Evolutionary conservation across 345 rosid genomes (phyloP).

Genomic region (Raphanus raphanistrum): DNA sequence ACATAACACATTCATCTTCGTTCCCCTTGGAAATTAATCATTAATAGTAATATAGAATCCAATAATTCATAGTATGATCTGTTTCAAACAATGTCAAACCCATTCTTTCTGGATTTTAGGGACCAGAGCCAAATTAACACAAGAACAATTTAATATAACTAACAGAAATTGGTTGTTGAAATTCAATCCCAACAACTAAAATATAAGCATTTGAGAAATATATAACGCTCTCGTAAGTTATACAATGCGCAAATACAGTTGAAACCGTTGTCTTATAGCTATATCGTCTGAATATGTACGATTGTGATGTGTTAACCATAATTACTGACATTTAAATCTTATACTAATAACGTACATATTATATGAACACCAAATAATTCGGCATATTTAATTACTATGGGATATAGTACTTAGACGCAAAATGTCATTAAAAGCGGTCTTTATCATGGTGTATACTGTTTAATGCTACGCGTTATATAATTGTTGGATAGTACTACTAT

Average conservation of each 20-base stretch:
- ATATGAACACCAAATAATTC: not conserved
- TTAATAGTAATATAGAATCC: conserved; percentile 19
- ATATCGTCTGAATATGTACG: conserved; percentile 15
- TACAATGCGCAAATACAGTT: conserved; percentile 21
- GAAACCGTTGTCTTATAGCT: conserved; percentile 29
- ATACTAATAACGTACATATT: not conserved
- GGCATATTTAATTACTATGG: not conserved
- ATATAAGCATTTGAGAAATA: not conserved
- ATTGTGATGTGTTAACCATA: conserved; percentile 34
- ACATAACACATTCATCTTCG: conserved; percentile 28
- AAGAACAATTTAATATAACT: not conserved
- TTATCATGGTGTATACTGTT: conserved; percentile 4
- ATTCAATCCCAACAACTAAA: conserved; percentile 16
- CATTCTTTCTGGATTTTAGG: conserved; percentile 7
- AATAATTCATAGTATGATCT: conserved; percentile 37
- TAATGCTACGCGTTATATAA: conserved; percentile 16
- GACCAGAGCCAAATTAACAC: not conserved
- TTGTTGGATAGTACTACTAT: conserved; percentile 2
- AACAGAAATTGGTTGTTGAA: not conserved
- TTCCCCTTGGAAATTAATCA: conserved; percentile 5
- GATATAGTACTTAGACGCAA: conserved; percentile 10
- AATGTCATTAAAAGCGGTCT: conserved; percentile 20
- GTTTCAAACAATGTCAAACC: conserved; percentile 35
- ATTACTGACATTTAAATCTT: conserved; percentile 4
- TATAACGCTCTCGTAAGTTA: not conserved